These are phyloP conservation scores for Psidium guajava DNA, from an alignment of 345 rosid genomes.

Conservation along the genomic window DNA sequence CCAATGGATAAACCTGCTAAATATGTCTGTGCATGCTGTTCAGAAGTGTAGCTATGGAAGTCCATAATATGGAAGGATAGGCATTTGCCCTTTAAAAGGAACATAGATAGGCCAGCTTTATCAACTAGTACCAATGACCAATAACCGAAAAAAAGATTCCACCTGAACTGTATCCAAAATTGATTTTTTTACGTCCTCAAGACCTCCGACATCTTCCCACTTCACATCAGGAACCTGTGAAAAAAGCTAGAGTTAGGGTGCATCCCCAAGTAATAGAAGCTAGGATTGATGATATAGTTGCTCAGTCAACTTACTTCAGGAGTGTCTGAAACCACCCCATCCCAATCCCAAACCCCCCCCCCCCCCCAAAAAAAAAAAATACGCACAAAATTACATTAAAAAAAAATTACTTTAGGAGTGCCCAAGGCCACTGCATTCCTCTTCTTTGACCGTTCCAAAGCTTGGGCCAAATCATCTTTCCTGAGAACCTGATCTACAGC, in stretches of 20 bases:
- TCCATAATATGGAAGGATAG: not conserved
- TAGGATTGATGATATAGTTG: not conserved
- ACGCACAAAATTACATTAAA: too few relatives aligned
- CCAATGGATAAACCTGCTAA: not conserved
- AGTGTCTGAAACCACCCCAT: constrained; percentile 3
- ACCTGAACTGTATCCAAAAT: constrained; percentile 96
- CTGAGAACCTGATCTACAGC: constrained; percentile 16
- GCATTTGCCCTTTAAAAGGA: not conserved
- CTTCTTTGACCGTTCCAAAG: constrained; percentile 83
- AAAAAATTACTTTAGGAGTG: constrained; percentile 70
- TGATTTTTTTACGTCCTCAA: constrained; percentile 91
- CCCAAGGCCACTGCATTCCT: constrained; percentile 92
- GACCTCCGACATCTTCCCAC: constrained; percentile 99
- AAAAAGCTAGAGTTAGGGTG: not conserved
- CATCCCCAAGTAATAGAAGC: not conserved
- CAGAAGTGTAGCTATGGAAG: not conserved
- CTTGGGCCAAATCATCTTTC: constrained; percentile 53
- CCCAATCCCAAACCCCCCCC: too few relatives aligned
- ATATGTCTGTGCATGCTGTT: not conserved
- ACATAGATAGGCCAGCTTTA: not conserved
- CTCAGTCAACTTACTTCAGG: constrained; percentile 54
- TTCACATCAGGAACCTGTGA: constrained; percentile 80
- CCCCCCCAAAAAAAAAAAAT: too few relatives aligned
- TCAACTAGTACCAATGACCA: not conserved
- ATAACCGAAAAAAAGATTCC: not conserved